Percentiles rank a stretch among this genome's conserved stretches.
These are phyloP conservation scores for Zopfia rhizophila DNA, from an alignment of 2,329 filamentous ascomycete genomes.

Conservation along the genomic window DNA sequence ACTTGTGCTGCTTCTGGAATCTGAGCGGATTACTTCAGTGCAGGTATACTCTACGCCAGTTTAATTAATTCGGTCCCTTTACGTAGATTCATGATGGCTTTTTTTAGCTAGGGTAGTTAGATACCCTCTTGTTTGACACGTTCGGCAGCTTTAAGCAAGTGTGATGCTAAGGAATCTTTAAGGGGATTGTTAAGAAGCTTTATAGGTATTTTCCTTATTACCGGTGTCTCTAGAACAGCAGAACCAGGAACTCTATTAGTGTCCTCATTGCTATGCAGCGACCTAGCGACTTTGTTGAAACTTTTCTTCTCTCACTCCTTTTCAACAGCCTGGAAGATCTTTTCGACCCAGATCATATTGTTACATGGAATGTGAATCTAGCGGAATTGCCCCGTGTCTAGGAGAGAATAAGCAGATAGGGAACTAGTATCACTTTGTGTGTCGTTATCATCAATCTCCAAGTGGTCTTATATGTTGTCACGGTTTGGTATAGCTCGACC, in stretches of 20 bases:
- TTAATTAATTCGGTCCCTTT: background rate
- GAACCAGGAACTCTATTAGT: no score
- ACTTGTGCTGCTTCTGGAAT: constrained; percentile 8
- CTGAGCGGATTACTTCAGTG: background rate
- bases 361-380: constrained; percentile 21
- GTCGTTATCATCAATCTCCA: background rate
- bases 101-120: background rate
- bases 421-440: constrained; percentile 6
- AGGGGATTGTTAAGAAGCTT: background rate
- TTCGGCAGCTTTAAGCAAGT: constrained; percentile 7
- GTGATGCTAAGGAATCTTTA: background rate
- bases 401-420: constrained; percentile 2
- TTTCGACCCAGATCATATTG: constrained; percentile 16
- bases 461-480: background rate
- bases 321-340: constrained; percentile 9
- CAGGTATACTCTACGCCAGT: constrained; percentile 1
- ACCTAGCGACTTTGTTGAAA: constrained; percentile 3
- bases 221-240: no score
- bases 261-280: no score
- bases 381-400: constrained; percentile 7
- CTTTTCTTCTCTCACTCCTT: constrained; percentile 7
- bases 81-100: constrained; percentile 1
- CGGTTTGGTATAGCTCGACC: no score
- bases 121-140: background rate
- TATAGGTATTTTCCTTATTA: background rate